A percentile compares a stretch with the other conserved stretches of the same genome.
Conservation (phyloP, 768 basidiomycete species). For the Mycena crocata region DNA sequence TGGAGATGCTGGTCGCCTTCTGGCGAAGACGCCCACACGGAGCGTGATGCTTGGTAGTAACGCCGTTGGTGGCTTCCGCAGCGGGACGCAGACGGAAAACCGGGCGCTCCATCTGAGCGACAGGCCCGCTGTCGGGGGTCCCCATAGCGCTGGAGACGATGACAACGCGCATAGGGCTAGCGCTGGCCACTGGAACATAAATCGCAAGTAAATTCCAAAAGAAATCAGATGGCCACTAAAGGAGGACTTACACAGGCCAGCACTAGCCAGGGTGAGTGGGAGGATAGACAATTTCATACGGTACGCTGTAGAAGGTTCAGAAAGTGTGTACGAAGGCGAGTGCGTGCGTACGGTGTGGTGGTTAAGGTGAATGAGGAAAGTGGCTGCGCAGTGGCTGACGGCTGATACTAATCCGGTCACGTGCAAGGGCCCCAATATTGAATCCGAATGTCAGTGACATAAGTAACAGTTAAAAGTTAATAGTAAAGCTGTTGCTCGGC, state of each 20-base stretch:
- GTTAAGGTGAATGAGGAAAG: background rate
- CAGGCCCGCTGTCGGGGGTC: background rate
- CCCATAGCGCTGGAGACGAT: slow-evolving; percentile 22
- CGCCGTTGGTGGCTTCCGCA: background rate
- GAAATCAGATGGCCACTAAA: background rate
- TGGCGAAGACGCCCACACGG: slow-evolving; percentile 51
- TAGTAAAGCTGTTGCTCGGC: too few relatives aligned
- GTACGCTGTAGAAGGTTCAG: slow-evolving; percentile 4
- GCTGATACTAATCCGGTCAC: too few relatives aligned
- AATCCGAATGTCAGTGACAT: too few relatives aligned
- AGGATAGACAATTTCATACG: slow-evolving; percentile 47
- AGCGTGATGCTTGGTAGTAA: slow-evolving; percentile 21
- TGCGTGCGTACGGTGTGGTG: background rate
- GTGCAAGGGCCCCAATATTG: too few relatives aligned
- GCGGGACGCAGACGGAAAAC: background rate
- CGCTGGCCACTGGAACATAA: slow-evolving; percentile 21
- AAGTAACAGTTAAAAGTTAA: too few relatives aligned
- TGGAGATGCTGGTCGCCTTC: slow-evolving; percentile 65
- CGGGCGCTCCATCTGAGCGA: slow-evolving; percentile 2
- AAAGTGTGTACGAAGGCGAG: background rate
- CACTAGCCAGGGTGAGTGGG: slow-evolving; percentile 45
- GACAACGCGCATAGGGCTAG: slow-evolving; percentile 30
- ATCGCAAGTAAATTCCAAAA: background rate
- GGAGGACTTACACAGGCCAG: slow-evolving; percentile 40
- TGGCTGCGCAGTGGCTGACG: background rate